phyloP scores from a whole-genome alignment of 495 filamentous ascomycete genomes.

The Astrocystis sublimbata region DNA sequence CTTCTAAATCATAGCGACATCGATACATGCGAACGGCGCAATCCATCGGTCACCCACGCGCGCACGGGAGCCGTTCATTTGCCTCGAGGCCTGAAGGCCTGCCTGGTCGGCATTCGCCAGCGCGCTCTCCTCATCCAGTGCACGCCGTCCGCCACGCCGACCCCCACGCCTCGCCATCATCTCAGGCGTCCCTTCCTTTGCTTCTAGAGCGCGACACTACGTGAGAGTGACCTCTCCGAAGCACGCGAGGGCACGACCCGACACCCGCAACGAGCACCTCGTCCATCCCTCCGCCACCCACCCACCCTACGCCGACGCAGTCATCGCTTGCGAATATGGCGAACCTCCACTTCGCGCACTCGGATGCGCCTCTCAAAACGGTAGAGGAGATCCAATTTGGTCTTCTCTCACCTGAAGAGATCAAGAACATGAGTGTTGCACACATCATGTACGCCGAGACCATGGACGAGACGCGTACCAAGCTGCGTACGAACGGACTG shows the following conservation, averaged over 20 bases:
- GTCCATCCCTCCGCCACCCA: slow-evolving; percentile 21
- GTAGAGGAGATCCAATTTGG: slow-evolving; percentile 99
- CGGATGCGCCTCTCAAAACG: slow-evolving; percentile 90
- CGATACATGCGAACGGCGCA: background rate
- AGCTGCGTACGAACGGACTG: slow-evolving; percentile 82
- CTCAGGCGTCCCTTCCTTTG: slow-evolving; percentile 8
- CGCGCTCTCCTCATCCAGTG: slow-evolving; percentile 14
- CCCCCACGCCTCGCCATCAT: background rate
- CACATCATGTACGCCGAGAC: slow-evolving; percentile 95
- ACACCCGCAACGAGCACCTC: background rate
- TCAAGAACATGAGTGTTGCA: slow-evolving; percentile 94
- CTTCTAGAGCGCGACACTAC: slow-evolving; percentile 14
- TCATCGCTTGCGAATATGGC: slow-evolving; percentile 68
- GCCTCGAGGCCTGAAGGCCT: slow-evolving; percentile 23
- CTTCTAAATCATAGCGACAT: slow-evolving; percentile 9
- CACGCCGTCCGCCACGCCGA: background rate
- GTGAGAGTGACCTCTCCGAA: background rate
- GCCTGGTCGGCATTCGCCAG: slow-evolving; percentile 18
- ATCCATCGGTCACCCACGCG: slow-evolving; percentile 19
- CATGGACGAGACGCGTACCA: slow-evolving; percentile 90
- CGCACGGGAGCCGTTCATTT: slow-evolving; percentile 37
- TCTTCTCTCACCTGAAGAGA: slow-evolving; percentile 92
- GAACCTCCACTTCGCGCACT: slow-evolving; percentile 88
- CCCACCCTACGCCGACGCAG: background rate
- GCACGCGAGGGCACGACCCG: background rate